Evolutionary conservation across 306 rosid genomes (phyloP).

Genomic region (Ormosia semicastrata): DNA sequence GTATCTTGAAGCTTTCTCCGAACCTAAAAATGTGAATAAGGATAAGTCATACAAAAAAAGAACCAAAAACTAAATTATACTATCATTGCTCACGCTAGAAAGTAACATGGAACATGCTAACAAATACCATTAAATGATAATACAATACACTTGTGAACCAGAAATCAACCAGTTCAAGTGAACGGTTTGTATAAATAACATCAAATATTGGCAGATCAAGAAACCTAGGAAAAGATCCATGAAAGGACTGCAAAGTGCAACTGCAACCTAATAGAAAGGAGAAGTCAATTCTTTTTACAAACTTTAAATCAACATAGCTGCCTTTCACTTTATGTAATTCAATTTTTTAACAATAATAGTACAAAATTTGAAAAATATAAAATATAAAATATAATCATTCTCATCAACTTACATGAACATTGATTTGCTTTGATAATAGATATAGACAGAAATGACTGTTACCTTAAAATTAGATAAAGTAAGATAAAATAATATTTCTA

Average conservation of each 20-base stretch:
- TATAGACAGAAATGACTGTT: not conserved
- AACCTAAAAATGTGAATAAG: conserved; percentile 45
- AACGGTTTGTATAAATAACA: conserved; percentile 3
- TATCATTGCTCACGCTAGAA: not conserved
- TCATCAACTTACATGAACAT: not conserved
- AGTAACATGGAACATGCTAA: not conserved
- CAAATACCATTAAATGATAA: not conserved
- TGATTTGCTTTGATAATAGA: not conserved
- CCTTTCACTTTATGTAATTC: not conserved
- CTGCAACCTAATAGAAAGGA: not conserved
- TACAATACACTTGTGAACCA: not conserved
- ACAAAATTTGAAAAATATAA: not conserved
- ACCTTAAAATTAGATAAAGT: not conserved
- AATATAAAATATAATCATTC: not conserved
- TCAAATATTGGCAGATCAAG: not conserved
- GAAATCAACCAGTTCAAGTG: not conserved
- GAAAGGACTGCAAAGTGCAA: not conserved
- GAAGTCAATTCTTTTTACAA: not conserved
- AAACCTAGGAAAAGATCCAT: not conserved
- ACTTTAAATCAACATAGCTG: no score
- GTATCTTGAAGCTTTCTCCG: conserved; percentile 73
- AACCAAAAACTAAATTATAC: conserved; percentile 16
- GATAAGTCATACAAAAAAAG: conserved; percentile 19
- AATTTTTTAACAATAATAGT: conserved; percentile 13
- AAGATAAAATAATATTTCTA: not conserved